These are phyloP conservation scores for Trifolium dubium DNA, from an alignment of 306 rosid species.

Conservation along the genomic window DNA sequence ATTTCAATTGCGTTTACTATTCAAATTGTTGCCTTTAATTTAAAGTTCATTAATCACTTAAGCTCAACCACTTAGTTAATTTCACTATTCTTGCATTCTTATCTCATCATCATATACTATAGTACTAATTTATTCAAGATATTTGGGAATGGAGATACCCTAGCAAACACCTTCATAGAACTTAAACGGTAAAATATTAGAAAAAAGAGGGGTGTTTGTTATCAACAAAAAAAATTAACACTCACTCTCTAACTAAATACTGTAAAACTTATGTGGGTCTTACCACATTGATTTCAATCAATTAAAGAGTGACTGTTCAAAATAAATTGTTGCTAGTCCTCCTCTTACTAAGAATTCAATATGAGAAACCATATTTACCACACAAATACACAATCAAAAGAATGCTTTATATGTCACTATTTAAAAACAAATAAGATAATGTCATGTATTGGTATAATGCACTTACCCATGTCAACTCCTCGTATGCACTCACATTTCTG, in stretches of 20 bases:
- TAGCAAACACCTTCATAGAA: not conserved
- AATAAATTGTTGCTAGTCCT: too few relatives aligned
- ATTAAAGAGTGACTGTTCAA: too few relatives aligned
- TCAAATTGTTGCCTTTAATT: too few relatives aligned
- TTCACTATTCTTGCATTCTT: not conserved
- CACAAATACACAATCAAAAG: constrained; percentile 7
- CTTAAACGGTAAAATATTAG: not conserved
- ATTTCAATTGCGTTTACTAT: too few relatives aligned
- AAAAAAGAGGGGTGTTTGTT: too few relatives aligned
- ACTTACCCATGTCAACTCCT: constrained; percentile 94
- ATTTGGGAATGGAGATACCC: constrained; percentile 1
- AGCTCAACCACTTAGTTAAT: not conserved
- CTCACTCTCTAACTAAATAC: too few relatives aligned
- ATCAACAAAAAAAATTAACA: too few relatives aligned
- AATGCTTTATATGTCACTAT: not conserved
- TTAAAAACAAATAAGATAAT: constrained; percentile 19
- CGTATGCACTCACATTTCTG: constrained; percentile 64
- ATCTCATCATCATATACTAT: not conserved
- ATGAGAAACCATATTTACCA: constrained; percentile 1
- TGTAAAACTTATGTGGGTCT: too few relatives aligned
- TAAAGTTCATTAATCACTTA: not conserved
- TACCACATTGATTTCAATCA: too few relatives aligned
- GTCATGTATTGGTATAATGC: constrained; percentile 22
- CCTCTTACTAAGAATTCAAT: not conserved
- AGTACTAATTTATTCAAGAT: not conserved